phyloP scores from a whole-genome alignment of 2,329 filamentous ascomycete genomes.

The Lachnellula willkommii region DNA sequence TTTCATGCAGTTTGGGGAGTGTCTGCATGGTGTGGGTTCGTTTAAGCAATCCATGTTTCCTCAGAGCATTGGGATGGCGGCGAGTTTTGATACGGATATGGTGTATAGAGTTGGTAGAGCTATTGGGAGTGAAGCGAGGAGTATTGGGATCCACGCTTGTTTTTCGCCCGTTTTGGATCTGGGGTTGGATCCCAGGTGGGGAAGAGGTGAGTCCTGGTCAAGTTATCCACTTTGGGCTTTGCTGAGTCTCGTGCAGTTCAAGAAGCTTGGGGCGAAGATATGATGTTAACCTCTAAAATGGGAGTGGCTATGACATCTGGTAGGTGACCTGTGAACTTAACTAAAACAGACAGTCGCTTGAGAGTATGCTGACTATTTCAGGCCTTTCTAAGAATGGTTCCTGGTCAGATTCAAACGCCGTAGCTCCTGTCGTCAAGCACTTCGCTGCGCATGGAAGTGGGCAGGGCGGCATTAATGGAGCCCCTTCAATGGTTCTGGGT shows the following conservation, averaged over 20 bases:
- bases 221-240: neutral
- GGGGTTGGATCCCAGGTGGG: constrained; percentile 41
- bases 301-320: constrained; percentile 38
- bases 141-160: constrained; percentile 41
- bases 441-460: constrained; percentile 42
- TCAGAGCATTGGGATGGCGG: constrained; percentile 38
- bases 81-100: constrained; percentile 39
- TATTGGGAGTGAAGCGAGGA: constrained; percentile 39
- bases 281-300: constrained; percentile 40
- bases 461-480: constrained; percentile 39
- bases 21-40: constrained; percentile 40
- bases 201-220: constrained; percentile 28
- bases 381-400: constrained; percentile 41
- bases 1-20: constrained; percentile 40
- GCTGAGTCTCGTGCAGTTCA: neutral
- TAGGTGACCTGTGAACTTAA: too few species aligned
- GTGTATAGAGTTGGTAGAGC: constrained; percentile 39
- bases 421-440: constrained; percentile 42
- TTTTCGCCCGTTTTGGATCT: constrained; percentile 41
- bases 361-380: too few species aligned
- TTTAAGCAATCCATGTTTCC: constrained; percentile 44
- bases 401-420: constrained; percentile 38
- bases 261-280: constrained; percentile 45
- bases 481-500: constrained; percentile 40
- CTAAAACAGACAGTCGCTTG: too few species aligned